A percentile compares a stretch with the other conserved stretches of the same genome.
These are phyloP conservation scores for Botrytis elliptica DNA, from an alignment of 2,329 filamentous ascomycete genomes.

Conservation along the genomic window DNA sequence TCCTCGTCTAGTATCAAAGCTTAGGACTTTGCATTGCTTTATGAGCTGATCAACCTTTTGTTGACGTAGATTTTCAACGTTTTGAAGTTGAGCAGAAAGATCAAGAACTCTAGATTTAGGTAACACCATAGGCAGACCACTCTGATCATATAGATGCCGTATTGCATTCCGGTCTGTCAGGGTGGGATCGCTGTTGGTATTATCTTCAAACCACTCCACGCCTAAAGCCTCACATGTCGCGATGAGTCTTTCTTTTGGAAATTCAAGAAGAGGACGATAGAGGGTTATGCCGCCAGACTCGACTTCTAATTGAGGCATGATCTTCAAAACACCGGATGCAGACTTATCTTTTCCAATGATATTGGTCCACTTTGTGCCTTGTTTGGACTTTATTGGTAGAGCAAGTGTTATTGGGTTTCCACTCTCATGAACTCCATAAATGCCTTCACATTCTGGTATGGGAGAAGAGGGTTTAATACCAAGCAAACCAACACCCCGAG, in stretches of 20 bases:
- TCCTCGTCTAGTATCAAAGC: conserved; percentile 39
- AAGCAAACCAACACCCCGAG: conserved; percentile 66
- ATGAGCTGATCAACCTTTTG: conserved; percentile 55
- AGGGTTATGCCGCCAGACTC: conserved; percentile 67
- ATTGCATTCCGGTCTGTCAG: conserved; percentile 81
- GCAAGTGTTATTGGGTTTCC: conserved; percentile 41
- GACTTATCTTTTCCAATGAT: background rate
- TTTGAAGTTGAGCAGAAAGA: conserved; percentile 54
- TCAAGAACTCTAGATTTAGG: conserved; percentile 62
- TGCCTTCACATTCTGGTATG: conserved; percentile 81
- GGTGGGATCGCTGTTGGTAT: conserved; percentile 75
- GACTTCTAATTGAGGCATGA: background rate
- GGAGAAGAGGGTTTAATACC: conserved; percentile 64
- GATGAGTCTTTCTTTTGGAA: conserved; percentile 71
- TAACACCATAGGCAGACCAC: conserved; percentile 67
- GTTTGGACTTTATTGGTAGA: background rate
- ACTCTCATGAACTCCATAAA: conserved; percentile 70
- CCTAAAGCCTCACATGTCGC: conserved; percentile 69
- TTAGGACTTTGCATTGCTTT: conserved; percentile 43
- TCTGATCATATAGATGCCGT: conserved; percentile 59
- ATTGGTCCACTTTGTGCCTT: background rate
- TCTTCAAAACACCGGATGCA: background rate
- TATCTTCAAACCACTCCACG: conserved; percentile 78
- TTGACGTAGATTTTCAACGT: conserved; percentile 47
- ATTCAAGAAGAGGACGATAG: conserved; percentile 67